A percentile compares a stretch with the other conserved stretches of the same genome.
Evolutionary conservation across 371 early-diverging fungal genomes (phyloP).

Genomic region (Coemansia sp.): DNA sequence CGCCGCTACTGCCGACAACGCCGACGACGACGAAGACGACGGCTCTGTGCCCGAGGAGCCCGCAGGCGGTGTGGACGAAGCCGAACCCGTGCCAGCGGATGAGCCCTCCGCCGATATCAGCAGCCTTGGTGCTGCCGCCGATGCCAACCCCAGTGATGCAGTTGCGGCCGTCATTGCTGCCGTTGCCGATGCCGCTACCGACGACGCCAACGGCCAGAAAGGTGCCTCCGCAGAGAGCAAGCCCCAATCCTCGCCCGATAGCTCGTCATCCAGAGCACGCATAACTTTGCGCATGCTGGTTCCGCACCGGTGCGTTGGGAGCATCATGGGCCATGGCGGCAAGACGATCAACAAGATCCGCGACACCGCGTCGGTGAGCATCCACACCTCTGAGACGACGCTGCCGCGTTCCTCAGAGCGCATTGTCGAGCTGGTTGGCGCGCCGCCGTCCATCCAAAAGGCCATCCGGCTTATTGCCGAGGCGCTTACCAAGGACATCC

Average conservation of each 20-base stretch:
- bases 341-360: slow-evolving; percentile 46
- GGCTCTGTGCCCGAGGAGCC: background rate
- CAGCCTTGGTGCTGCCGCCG: background rate
- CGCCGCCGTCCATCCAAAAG: slow-evolving; percentile 35
- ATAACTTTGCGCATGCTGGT: slow-evolving; percentile 41
- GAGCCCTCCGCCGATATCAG: background rate
- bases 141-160: background rate
- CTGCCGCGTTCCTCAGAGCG: slow-evolving; percentile 43
- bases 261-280: background rate
- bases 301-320: slow-evolving; percentile 49
- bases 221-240: slow-evolving; percentile 2
- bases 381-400: slow-evolving; percentile 45
- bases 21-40: background rate
- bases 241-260: background rate
- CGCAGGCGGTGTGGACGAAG: background rate
- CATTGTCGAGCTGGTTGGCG: slow-evolving; percentile 39
- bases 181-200: background rate
- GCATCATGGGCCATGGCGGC: slow-evolving; percentile 51
- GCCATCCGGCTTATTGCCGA: slow-evolving; percentile 36
- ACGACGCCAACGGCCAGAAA: background rate
- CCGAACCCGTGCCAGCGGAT: background rate
- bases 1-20: background rate
- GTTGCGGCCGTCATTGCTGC: background rate
- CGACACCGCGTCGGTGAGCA: slow-evolving; percentile 31
- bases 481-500: slow-evolving; percentile 36